These are phyloP conservation scores for Dendrothele bispora DNA, from an alignment of 768 basidiomycete genomes.

Conservation along the genomic window DNA sequence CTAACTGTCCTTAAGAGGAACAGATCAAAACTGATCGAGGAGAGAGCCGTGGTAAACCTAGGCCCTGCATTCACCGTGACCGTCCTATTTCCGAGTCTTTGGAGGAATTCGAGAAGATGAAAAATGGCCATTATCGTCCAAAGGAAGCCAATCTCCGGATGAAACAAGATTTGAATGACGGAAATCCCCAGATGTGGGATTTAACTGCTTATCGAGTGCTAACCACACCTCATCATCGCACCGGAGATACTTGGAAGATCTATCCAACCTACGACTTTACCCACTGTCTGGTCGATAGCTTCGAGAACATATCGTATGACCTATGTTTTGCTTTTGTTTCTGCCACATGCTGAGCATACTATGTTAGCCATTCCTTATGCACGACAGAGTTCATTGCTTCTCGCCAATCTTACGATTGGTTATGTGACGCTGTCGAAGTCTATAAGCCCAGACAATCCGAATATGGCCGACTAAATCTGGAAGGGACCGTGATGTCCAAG, in stretches of 20 bases:
- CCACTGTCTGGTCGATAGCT: slow-evolving; percentile 96
- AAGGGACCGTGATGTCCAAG: slow-evolving; percentile 96
- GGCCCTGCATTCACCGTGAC: slow-evolving; percentile 83
- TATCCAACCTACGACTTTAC: slow-evolving; percentile 99
- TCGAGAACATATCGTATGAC: slow-evolving; percentile 97
- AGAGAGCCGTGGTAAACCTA: slow-evolving; percentile 76
- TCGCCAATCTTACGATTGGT: slow-evolving; percentile 98
- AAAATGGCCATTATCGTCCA: slow-evolving; percentile 83
- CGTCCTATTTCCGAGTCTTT: slow-evolving; percentile 88
- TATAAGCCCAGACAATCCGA: slow-evolving; percentile 98
- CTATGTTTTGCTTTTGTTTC: not conserved
- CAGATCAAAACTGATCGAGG: slow-evolving; percentile 90
- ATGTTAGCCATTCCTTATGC: slow-evolving; percentile 87
- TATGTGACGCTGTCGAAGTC: slow-evolving; percentile 95
- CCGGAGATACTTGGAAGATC: slow-evolving; percentile 91
- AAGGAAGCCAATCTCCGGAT: slow-evolving; percentile 93
- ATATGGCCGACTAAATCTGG: slow-evolving; percentile 88
- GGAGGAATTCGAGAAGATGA: slow-evolving; percentile 89
- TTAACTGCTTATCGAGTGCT: slow-evolving; percentile 94
- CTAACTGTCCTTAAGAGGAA: slow-evolving; percentile 58
- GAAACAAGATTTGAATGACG: slow-evolving; percentile 93
- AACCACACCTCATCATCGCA: slow-evolving; percentile 89
- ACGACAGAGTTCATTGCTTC: slow-evolving; percentile 95
- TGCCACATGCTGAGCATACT: slow-evolving; percentile 6
- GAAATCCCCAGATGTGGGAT: slow-evolving; percentile 99